Conservation (phyloP, 305 asterid species). For the Euphrasia arctica region DNA sequence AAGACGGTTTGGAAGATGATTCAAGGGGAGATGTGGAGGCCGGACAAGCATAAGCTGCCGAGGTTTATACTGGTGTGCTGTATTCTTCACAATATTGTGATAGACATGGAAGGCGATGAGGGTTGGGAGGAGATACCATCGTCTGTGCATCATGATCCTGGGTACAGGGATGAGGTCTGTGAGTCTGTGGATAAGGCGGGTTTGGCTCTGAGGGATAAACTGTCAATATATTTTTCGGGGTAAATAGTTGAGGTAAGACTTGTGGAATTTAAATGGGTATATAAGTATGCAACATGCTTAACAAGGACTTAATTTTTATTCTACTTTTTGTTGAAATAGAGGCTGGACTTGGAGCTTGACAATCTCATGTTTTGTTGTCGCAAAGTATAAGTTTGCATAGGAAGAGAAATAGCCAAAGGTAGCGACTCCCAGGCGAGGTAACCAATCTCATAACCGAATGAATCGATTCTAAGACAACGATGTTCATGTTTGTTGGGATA, state of each 20-base stretch:
- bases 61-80: conserved; percentile 81
- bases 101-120: conserved; percentile 67
- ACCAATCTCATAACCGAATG: too few species aligned
- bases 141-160: conserved; percentile 53
- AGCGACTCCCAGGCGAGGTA: too few species aligned
- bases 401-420: too few species aligned
- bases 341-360: too few species aligned
- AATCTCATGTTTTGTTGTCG: too few species aligned
- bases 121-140: conserved; percentile 29
- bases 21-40: conserved; percentile 88
- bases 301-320: too few species aligned
- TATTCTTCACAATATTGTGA: conserved; percentile 79
- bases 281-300: too few species aligned
- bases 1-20: conserved; percentile 88
- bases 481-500: too few species aligned
- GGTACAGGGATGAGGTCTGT: conserved; percentile 54
- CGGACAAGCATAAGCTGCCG: conserved; percentile 85
- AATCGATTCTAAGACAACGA: too few species aligned
- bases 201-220: conserved; percentile 51
- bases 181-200: conserved; percentile 51
- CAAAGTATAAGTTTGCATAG: too few species aligned
- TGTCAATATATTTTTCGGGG: conserved; percentile 46
- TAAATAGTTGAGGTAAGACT: background rate
- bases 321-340: too few species aligned
- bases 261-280: too few species aligned